These are phyloP conservation scores for Citrullus colocynthis DNA, from an alignment of 306 rosid genomes.

Conservation along the genomic window DNA sequence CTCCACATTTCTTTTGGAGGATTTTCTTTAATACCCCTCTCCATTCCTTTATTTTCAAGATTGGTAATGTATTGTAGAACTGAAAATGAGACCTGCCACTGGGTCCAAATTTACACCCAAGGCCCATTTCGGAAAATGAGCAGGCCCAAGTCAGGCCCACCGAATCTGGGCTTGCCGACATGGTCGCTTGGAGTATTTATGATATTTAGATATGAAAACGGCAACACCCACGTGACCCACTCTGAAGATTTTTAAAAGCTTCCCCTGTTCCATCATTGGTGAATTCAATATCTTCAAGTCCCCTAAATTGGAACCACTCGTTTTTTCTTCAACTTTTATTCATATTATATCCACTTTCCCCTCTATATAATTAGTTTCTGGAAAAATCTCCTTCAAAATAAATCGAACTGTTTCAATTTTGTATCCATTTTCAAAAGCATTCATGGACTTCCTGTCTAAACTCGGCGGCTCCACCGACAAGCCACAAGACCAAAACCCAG, in stretches of 20 bases:
- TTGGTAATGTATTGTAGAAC: too few relatives aligned
- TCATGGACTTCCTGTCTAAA: background rate
- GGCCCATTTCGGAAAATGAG: background rate
- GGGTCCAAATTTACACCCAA: background rate
- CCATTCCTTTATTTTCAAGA: too few relatives aligned
- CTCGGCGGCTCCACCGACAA: conserved; percentile 1
- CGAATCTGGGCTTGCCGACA: background rate
- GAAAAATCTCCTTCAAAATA: too few relatives aligned
- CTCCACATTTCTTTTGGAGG: background rate
- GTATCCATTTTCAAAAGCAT: background rate
- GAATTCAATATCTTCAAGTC: background rate
- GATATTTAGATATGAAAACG: background rate
- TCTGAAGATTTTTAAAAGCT: background rate
- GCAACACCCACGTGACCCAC: background rate
- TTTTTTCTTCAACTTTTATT: background rate
- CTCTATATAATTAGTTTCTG: background rate
- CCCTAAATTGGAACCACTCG: background rate
- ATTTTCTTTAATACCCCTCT: too few relatives aligned
- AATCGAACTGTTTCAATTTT: background rate
- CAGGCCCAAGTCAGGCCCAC: background rate
- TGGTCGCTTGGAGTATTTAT: background rate
- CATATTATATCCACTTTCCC: background rate
- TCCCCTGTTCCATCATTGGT: background rate
- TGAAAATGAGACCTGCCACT: too few relatives aligned
- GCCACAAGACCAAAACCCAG: background rate